phyloP scores from a whole-genome alignment of 2,329 filamentous ascomycete species.

The Verticillium nonalfalfae region DNA sequence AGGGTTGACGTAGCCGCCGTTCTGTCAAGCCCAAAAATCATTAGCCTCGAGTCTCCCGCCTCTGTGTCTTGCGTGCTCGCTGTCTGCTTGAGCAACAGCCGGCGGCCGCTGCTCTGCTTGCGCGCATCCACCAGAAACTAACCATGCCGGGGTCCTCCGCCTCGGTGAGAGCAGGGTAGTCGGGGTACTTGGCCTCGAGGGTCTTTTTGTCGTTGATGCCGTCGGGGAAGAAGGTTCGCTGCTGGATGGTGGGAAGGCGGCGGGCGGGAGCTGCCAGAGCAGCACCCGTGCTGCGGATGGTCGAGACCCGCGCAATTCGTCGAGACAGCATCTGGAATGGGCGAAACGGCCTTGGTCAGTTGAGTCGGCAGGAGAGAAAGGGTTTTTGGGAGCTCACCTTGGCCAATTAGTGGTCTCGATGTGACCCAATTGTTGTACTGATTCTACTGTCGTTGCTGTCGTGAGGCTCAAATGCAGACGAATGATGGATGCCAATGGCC shows the following conservation, averaged over 20 bases:
- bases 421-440: slow-evolving; percentile 18
- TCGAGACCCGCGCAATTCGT: slow-evolving; percentile 47
- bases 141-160: slow-evolving; percentile 63
- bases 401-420: slow-evolving; percentile 25
- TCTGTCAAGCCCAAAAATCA: slow-evolving; percentile 42
- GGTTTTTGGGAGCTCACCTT: slow-evolving; percentile 20
- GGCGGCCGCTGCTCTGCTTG: not conserved
- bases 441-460: slow-evolving; percentile 14
- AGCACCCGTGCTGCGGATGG: slow-evolving; percentile 28
- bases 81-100: not conserved
- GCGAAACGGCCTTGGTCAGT: slow-evolving; percentile 10
- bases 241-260: slow-evolving; percentile 41
- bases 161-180: slow-evolving; percentile 41
- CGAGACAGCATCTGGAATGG: slow-evolving; percentile 51
- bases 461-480: slow-evolving; percentile 9
- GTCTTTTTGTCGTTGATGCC: slow-evolving; percentile 37
- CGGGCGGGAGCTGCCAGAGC: slow-evolving; percentile 32
- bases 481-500: slow-evolving; percentile 12
- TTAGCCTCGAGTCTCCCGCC: slow-evolving; percentile 10
- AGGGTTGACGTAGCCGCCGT: slow-evolving; percentile 79
- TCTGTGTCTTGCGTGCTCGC: too few species aligned
- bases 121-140: slow-evolving; percentile 20
- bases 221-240: slow-evolving; percentile 49
- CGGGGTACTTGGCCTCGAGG: slow-evolving; percentile 47
- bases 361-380: not conserved